Conservation (phyloP, 2,329 filamentous ascomycete species). For the Penicillium sp. region DNA sequence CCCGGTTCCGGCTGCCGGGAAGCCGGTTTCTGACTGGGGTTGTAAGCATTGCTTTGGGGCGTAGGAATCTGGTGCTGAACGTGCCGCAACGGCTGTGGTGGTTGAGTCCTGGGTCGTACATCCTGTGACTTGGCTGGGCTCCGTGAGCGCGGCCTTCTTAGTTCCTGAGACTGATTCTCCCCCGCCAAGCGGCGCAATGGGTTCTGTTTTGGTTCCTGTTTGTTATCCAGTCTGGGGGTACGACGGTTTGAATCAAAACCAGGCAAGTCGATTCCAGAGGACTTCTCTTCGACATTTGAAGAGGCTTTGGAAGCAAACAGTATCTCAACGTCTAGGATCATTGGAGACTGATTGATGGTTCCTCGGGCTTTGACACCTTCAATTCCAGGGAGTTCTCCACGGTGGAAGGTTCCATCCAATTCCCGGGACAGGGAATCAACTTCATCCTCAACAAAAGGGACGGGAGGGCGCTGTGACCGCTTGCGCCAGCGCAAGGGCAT, state of each 20-base stretch:
- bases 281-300: constrained; percentile 25
- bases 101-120: neutral
- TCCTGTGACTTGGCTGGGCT: constrained; percentile 10
- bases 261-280: constrained; percentile 31
- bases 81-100: neutral
- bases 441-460: constrained; percentile 53
- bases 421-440: constrained; percentile 48
- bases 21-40: constrained; percentile 1
- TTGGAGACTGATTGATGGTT: constrained; percentile 50
- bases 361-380: constrained; percentile 44
- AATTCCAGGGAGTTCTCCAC: constrained; percentile 36
- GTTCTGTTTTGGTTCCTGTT: constrained; percentile 28
- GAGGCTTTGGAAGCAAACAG: constrained; percentile 19
- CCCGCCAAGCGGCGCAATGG: constrained; percentile 19
- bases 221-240: constrained; percentile 30
- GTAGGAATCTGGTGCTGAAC: neutral
- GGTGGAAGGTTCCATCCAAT: constrained; percentile 36
- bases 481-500: constrained; percentile 34
- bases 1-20: constrained; percentile 7
- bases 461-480: constrained; percentile 46
- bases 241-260: constrained; percentile 33
- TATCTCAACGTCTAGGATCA: constrained; percentile 40
- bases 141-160: constrained; percentile 12
- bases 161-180: constrained; percentile 10
- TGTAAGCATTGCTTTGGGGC: neutral